Percentiles rank a stretch among this genome's conserved stretches.
Conservation (phyloP, 2,329 filamentous ascomycete genomes). For the Atkinsonella texensis region DNA sequence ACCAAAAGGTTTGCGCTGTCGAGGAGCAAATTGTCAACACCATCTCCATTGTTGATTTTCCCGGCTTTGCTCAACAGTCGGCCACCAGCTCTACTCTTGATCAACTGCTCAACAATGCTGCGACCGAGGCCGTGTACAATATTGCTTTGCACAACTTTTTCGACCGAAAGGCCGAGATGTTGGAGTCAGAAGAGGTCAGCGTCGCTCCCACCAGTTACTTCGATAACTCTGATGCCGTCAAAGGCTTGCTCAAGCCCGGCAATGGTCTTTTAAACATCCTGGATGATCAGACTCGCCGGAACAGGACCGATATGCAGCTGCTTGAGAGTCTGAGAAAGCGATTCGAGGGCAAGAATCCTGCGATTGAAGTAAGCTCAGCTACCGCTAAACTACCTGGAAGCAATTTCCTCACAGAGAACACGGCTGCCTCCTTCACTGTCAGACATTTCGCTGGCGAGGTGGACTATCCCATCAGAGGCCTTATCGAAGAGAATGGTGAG, state of each 20-base stretch:
- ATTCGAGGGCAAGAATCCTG: conserved; percentile 88
- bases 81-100: conserved; percentile 79
- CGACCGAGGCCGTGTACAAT: conserved; percentile 85
- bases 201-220: conserved; percentile 93
- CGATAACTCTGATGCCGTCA: conserved; percentile 91
- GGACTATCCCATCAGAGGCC: conserved; percentile 76
- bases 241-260: conserved; percentile 78
- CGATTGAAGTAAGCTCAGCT: conserved; percentile 66
- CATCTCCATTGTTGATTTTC: conserved; percentile 90
- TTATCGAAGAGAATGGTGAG: conserved; percentile 93
- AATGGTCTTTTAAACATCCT: conserved; percentile 90
- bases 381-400: conserved; percentile 71
- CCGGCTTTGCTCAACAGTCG: conserved; percentile 77
- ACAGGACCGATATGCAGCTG: conserved; percentile 79
- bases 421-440: conserved; percentile 71
- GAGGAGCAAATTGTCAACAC: conserved; percentile 90
- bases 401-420: conserved; percentile 80
- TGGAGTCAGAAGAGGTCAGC: conserved; percentile 86
- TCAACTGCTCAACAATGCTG: conserved; percentile 89
- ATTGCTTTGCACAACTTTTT: conserved; percentile 93
- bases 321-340: conserved; percentile 83
- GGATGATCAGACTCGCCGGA: conserved; percentile 87
- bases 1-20: conserved; percentile 74
- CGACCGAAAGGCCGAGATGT: conserved; percentile 80
- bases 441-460: conserved; percentile 95